A percentile compares a stretch with the other conserved stretches of the same genome.
phyloP scores from a whole-genome alignment of 179 eudicot genomes.

The Beta macrorhiza region DNA sequence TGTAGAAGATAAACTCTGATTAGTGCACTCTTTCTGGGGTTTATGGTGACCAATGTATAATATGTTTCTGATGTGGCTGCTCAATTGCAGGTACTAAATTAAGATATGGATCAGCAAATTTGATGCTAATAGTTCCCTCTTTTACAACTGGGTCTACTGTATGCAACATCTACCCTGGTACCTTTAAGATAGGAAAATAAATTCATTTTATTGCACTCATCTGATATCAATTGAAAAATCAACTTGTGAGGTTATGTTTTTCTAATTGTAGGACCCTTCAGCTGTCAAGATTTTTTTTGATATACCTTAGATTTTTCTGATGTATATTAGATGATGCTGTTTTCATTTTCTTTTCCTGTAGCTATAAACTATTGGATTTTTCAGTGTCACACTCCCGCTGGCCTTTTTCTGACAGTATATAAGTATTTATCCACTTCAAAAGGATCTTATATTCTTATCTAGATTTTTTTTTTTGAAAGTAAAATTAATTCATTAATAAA shows the following conservation, averaged over 20 bases:
- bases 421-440: not conserved
- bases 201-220: constrained; percentile 5
- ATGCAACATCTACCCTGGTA: constrained; percentile 12
- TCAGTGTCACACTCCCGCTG: not conserved
- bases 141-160: constrained; percentile 9
- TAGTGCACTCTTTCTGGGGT: not conserved
- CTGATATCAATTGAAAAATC: not conserved
- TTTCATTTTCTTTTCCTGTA: not conserved
- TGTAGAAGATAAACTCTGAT: not conserved
- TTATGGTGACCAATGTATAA: not conserved
- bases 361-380: not conserved
- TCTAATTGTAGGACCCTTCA: constrained; percentile 11
- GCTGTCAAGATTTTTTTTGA: constrained; percentile 4
- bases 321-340: not conserved
- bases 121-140: constrained; percentile 9
- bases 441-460: constrained; percentile 5
- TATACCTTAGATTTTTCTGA: not conserved
- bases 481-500: no score
- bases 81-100: constrained; percentile 29
- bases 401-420: not conserved
- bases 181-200: not conserved
- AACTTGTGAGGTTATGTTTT: not conserved
- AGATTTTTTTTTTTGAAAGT: no score
- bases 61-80: constrained; percentile 12
- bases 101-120: constrained; percentile 21